These are phyloP conservation scores for Dactylellina parvicollis DNA, from an alignment of 2,329 filamentous ascomycete genomes.

Conservation along the genomic window DNA sequence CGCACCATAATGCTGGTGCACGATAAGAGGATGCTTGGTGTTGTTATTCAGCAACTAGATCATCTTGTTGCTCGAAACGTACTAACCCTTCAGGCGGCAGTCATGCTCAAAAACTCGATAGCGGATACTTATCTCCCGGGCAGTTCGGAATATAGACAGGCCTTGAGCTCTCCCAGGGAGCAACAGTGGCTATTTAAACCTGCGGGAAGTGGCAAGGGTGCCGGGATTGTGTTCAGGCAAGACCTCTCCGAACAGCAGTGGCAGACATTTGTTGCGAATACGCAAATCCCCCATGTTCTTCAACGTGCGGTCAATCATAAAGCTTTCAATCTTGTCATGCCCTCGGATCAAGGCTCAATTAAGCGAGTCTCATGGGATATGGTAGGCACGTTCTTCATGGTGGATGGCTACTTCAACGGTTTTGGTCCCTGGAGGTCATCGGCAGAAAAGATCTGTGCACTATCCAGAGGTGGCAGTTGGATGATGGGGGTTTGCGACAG, in stretches of 20 bases:
- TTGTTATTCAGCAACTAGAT: conserved; percentile 61
- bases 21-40: conserved; percentile 63
- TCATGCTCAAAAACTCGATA: conserved; percentile 58
- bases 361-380: conserved; percentile 44
- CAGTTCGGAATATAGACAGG: conserved; percentile 55
- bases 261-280: conserved; percentile 39
- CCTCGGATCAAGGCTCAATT: neutral
- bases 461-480: conserved; percentile 44
- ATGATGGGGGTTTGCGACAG: conserved; percentile 37
- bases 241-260: conserved; percentile 60
- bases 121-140: conserved; percentile 59
- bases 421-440: conserved; percentile 53
- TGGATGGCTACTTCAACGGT: conserved; percentile 53
- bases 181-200: conserved; percentile 62
- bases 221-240: conserved; percentile 62
- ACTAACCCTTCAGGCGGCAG: conserved; percentile 10
- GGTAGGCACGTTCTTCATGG: conserved; percentile 55
- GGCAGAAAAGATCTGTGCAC: conserved; percentile 51
- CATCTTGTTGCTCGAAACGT: conserved; percentile 48
- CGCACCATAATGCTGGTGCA: conserved; percentile 62
- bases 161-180: conserved; percentile 50
- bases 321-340: conserved; percentile 26
- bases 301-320: conserved; percentile 54
- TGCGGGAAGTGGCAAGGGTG: conserved; percentile 61
- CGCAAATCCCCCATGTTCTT: conserved; percentile 32